These are phyloP conservation scores for Euphorbia peplus DNA, from an alignment of 345 rosid genomes.

Conservation along the genomic window DNA sequence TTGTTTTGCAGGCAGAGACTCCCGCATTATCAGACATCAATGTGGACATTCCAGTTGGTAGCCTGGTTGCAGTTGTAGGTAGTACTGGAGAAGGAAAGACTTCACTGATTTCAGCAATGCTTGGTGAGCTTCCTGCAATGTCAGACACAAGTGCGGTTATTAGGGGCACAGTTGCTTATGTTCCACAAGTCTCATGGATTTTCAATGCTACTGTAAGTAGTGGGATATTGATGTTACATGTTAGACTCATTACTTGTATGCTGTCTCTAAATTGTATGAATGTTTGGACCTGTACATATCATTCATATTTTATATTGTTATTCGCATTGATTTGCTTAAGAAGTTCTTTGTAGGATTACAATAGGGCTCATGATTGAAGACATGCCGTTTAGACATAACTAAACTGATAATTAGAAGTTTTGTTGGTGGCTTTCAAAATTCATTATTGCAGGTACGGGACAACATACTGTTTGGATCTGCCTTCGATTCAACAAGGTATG, in stretches of 20 bases:
- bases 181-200: conserved; percentile 99
- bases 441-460: conserved; percentile 66
- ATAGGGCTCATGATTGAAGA: neutral
- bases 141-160: conserved; percentile 59
- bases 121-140: conserved; percentile 89
- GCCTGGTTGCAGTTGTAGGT: conserved; percentile 95
- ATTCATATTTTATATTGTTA: neutral
- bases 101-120: conserved; percentile 93
- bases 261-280: neutral
- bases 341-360: neutral
- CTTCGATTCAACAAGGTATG: conserved; percentile 69
- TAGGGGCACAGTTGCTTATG: conserved; percentile 93
- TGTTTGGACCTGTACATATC: neutral
- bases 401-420: conserved; percentile 8
- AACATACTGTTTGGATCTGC: conserved; percentile 92
- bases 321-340: neutral
- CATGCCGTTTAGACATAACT: neutral
- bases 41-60: conserved; percentile 79
- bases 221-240: neutral
- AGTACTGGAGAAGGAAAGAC: conserved; percentile 99
- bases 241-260: neutral
- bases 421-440: conserved; percentile 12
- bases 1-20: conserved; percentile 65
- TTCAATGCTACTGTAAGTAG: conserved; percentile 93
- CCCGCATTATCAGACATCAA: conserved; percentile 84